These are phyloP conservation scores for Aspergillus fumigatus DNA, from an alignment of 2,329 filamentous ascomycete species.

Conservation along the genomic window DNA sequence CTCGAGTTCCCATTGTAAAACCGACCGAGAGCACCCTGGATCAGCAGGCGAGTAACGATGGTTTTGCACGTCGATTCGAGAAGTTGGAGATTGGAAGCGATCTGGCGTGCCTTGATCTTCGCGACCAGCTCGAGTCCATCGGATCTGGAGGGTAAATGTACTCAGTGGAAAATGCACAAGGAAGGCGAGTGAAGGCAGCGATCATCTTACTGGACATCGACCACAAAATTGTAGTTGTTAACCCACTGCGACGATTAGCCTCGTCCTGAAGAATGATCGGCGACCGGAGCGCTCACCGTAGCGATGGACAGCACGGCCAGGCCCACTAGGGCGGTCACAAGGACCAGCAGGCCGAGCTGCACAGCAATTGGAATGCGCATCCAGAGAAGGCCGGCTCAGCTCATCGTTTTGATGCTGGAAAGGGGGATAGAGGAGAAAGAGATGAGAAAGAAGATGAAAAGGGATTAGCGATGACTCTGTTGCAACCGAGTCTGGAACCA, in stretches of 20 bases:
- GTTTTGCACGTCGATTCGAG: slow-evolving; percentile 70
- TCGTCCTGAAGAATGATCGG: background rate
- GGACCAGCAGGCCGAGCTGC: slow-evolving; percentile 76
- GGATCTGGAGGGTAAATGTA: slow-evolving; percentile 31
- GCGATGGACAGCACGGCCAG: slow-evolving; percentile 77
- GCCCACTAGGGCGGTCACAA: slow-evolving; percentile 67
- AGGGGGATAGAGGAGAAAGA: background rate
- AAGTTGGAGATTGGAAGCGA: slow-evolving; percentile 72
- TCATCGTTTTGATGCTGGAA: background rate
- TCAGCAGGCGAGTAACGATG: slow-evolving; percentile 60
- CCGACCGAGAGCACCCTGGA: slow-evolving; percentile 48
- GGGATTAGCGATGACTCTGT: background rate
- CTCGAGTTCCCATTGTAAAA: slow-evolving; percentile 52
- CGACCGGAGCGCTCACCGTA: slow-evolving; percentile 18
- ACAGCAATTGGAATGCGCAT: slow-evolving; percentile 87
- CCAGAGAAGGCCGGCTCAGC: slow-evolving; percentile 2
- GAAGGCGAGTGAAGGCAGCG: background rate
- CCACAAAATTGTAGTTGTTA: slow-evolving; percentile 59
- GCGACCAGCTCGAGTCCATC: slow-evolving; percentile 71
- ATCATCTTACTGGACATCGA: slow-evolving; percentile 45
- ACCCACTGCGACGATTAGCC: slow-evolving; percentile 42
- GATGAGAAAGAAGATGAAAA: background rate
- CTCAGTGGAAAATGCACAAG: background rate
- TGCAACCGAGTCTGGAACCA: background rate
- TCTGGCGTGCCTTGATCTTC: slow-evolving; percentile 77